phyloP scores from a whole-genome alignment of 805 yeast genomes.

The Lachancea cidri region DNA sequence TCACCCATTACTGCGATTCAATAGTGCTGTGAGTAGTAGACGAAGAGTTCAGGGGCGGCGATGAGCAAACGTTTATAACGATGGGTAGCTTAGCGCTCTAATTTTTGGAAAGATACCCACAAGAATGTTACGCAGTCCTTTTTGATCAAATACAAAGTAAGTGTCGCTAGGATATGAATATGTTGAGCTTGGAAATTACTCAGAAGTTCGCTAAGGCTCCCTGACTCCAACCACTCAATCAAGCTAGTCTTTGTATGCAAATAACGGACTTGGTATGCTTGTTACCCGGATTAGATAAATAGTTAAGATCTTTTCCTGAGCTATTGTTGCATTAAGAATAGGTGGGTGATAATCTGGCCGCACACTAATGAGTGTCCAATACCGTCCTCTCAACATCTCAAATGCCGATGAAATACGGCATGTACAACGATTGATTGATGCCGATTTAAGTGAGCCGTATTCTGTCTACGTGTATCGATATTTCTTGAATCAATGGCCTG shows the following conservation, averaged over 20 bases:
- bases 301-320: conserved; percentile 1
- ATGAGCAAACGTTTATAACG: background rate
- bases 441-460: conserved; percentile 87
- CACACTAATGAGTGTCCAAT: conserved; percentile 9
- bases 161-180: too few species aligned
- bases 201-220: too few species aligned
- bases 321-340: background rate
- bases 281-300: background rate
- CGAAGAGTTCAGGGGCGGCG: background rate
- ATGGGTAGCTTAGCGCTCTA: background rate
- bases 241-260: too few species aligned
- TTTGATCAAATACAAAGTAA: too few species aligned
- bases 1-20: conserved; percentile 6
- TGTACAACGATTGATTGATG: conserved; percentile 54
- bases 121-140: background rate
- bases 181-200: too few species aligned
- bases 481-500: conserved; percentile 88
- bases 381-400: conserved; percentile 24
- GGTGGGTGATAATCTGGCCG: background rate
- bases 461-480: conserved; percentile 89
- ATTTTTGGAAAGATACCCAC: background rate
- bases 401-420: conserved; percentile 38
- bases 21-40: background rate
- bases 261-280: too few species aligned
- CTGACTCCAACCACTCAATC: too few species aligned